Evolutionary conservation across 1,139 yeast genomes (phyloP).

Genomic region (Hemisphaericaspora xylofermentans): DNA sequence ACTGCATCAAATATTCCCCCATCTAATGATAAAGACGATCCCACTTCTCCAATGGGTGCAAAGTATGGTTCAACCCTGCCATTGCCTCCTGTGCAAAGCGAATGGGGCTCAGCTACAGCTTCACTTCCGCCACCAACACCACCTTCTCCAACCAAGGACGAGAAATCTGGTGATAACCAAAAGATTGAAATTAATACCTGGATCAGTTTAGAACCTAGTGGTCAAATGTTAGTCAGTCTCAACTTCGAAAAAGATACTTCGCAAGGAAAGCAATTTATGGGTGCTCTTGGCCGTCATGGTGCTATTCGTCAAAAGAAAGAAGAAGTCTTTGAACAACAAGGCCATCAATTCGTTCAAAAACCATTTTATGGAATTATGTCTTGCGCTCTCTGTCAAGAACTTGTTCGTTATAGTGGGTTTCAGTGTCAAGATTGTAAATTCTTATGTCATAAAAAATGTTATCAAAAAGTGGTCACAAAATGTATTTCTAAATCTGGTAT

Average conservation of each 20-base stretch:
- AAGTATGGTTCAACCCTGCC: constrained; percentile 5
- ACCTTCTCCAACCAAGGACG: constrained; percentile 6
- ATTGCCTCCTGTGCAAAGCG: constrained; percentile 2
- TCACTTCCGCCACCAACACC: constrained; percentile 4
- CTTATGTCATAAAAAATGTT: constrained; percentile 92
- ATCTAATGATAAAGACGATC: constrained; percentile 10
- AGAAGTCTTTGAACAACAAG: constrained; percentile 92
- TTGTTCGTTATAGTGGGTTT: constrained; percentile 86
- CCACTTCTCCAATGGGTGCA: constrained; percentile 2
- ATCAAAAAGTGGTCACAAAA: constrained; percentile 89
- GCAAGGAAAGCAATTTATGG: constrained; percentile 54
- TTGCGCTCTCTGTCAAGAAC: constrained; percentile 96
- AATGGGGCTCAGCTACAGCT: constrained; percentile 6
- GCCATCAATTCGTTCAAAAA: constrained; percentile 94
- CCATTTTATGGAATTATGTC: constrained; percentile 96
- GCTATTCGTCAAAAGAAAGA: constrained; percentile 95
- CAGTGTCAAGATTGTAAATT: constrained; percentile 97
- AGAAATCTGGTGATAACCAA: constrained; percentile 27
- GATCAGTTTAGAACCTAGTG: constrained; percentile 92
- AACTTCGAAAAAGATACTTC: constrained; percentile 73
- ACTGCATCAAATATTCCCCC: constrained; percentile 62
- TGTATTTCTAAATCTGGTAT: constrained; percentile 89
- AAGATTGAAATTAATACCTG: constrained; percentile 63
- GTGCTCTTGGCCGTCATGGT: constrained; percentile 94
- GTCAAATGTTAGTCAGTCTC: constrained; percentile 75